Conservation (phyloP, 306 rosid genomes). For the Vigna hirtella region DNA sequence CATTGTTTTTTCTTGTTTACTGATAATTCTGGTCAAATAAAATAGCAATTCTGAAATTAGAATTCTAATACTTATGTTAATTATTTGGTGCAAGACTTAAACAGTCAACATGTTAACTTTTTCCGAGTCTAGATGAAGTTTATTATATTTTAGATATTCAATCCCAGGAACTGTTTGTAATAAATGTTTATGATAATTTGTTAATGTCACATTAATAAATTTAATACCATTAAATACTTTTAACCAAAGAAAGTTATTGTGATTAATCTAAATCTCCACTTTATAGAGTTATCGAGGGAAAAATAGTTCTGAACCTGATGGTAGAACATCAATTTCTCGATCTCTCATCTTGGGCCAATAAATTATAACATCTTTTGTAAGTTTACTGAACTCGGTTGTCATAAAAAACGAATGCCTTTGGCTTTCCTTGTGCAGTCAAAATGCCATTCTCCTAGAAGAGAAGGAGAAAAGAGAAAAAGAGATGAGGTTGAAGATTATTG, state of each 20-base stretch:
- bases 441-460: slow-evolving; percentile 86
- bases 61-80: slow-evolving; percentile 36
- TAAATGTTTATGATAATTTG: not conserved
- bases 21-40: slow-evolving; percentile 20
- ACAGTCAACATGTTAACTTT: not conserved
- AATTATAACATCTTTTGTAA: slow-evolving; percentile 33
- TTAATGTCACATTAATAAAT: not conserved
- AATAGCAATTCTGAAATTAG: slow-evolving; percentile 27
- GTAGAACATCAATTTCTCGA: slow-evolving; percentile 8
- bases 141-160: slow-evolving; percentile 19
- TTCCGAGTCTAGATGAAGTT: not conserved
- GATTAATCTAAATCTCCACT: slow-evolving; percentile 4
- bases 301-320: slow-evolving; percentile 1
- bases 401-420: slow-evolving; percentile 36
- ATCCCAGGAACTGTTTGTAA: slow-evolving; percentile 8
- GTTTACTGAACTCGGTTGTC: slow-evolving; percentile 32
- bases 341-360: slow-evolving; percentile 24
- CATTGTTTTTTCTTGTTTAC: not conserved
- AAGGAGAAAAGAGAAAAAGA: slow-evolving; percentile 97
- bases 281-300: slow-evolving; percentile 6
- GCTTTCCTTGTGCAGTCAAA: slow-evolving; percentile 68
- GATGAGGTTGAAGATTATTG: slow-evolving; percentile 82
- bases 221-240: not conserved
- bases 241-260: not conserved
- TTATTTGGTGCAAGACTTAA: slow-evolving; percentile 10